Base-by-base conservation (phyloP, 2,329 filamentous ascomycete species). In the Fusarium sp. region DNA sequence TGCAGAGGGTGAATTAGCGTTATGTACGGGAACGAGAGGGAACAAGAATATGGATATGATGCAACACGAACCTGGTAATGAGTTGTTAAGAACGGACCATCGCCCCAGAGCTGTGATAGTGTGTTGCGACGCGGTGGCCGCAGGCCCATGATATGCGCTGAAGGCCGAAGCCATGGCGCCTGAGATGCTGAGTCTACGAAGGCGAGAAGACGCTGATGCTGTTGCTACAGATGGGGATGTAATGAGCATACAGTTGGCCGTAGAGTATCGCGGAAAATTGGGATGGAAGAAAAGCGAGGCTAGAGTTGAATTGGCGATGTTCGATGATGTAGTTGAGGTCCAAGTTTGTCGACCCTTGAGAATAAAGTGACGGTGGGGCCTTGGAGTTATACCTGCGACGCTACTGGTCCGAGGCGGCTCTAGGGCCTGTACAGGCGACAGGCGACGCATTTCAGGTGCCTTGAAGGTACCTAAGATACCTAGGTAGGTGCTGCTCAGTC, bases 1-100 rank as follows among this genome's bases (percentile, higher is more conserved):
- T 89, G 74, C 74, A 30, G 13, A 41, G 34, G 15, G 11, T 28
- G 15, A 32, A 61, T 72, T 39, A 70, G 62, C 45, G 32, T 17
- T 41, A 60, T 55, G 18, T 79, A 62, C 78, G 70, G 51, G 39
- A 39, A 36, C 32, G 13, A 30, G 17, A 39, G 15, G n/a, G 59
- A n/a, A 22, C 9, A 4, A n/a, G 26, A 47, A 6, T 14, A 22
- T 18, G 42, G 12, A 18, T 30, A n/a, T 6, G 39, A 32, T 39
- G 26, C 5, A 8, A n/a, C 13, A 78, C 85, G 68, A 81, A 93
- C 90, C 83, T 77, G 94, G 94, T 39, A 96, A 86, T 69, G 92
- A 88, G 79, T 90, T 92, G 79, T 91, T 90, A 69, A 92, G 85
- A 76, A 95, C 90, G 45, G 94, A 97, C 95, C 95, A 98, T 75